A percentile compares a stretch with the other conserved stretches of the same genome.
These are phyloP conservation scores for Lenwebbia sp. DNA, from an alignment of 345 rosid genomes.

Conservation along the genomic window DNA sequence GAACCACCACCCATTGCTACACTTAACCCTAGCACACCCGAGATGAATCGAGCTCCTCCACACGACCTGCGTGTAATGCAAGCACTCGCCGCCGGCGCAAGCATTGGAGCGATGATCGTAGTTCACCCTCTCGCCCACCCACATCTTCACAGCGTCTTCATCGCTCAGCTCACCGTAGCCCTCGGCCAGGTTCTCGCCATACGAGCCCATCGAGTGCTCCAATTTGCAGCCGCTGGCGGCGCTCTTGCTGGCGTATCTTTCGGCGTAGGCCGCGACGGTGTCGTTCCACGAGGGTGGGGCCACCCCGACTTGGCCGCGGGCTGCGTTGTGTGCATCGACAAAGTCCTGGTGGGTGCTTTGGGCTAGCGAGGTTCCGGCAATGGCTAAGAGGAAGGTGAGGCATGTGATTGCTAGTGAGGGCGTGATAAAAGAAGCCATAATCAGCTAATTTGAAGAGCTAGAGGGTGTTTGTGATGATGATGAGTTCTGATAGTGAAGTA, in stretches of 20 bases:
- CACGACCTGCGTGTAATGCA: conserved; percentile 70
- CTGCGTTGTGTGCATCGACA: conserved; percentile 34
- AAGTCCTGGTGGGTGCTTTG: conserved; percentile 29
- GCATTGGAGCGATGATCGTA: conserved; percentile 38
- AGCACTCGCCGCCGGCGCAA: conserved; percentile 34
- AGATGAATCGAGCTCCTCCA: conserved; percentile 43
- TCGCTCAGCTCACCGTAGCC: conserved; percentile 20
- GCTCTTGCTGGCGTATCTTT: conserved; percentile 19
- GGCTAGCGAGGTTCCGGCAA: not conserved
- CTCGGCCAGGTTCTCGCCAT: conserved; percentile 54
- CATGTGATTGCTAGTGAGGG: not conserved
- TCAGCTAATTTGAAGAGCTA: not conserved
- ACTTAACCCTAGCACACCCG: conserved; percentile 62
- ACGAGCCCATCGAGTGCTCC: conserved; percentile 39
- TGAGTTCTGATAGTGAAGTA: not conserved
- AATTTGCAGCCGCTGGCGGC: conserved; percentile 16
- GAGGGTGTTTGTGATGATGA: not conserved
- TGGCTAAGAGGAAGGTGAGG: not conserved
- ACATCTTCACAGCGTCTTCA: conserved; percentile 31
- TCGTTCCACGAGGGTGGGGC: conserved; percentile 36
- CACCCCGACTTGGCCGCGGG: conserved; percentile 25
- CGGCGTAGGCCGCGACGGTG: conserved; percentile 30
- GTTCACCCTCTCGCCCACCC: conserved; percentile 35
- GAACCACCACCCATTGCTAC: conserved; percentile 43
- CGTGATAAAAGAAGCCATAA: not conserved